A percentile compares a stretch with the other conserved stretches of the same genome.
phyloP scores from a whole-genome alignment of 495 filamentous ascomycete species.

The Aspergillus biplanus region DNA sequence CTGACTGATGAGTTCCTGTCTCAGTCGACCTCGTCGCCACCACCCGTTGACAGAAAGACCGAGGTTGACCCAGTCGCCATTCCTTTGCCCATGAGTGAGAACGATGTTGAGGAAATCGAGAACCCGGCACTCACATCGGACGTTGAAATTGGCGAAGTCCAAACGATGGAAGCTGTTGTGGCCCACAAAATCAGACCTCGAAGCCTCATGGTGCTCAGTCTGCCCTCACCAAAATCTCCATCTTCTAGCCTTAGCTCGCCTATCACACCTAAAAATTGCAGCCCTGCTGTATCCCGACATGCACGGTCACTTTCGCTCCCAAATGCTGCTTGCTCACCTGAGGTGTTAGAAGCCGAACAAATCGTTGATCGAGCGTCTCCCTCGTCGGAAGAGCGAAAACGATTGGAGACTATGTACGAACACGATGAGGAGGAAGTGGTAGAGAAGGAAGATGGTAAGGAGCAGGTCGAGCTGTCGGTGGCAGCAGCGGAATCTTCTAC shows the following conservation, averaged over 20 bases:
- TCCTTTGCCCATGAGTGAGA: constrained; percentile 66
- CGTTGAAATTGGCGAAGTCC: constrained; percentile 59
- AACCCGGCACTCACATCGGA: constrained; percentile 63
- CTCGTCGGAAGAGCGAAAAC: constrained; percentile 35
- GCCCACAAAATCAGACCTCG: constrained; percentile 60
- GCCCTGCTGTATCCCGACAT: constrained; percentile 35
- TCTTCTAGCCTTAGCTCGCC: constrained; percentile 38
- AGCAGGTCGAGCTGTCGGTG: constrained; percentile 5
- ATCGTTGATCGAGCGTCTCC: constrained; percentile 31
- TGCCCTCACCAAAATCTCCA: constrained; percentile 40
- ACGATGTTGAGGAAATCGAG: constrained; percentile 77
- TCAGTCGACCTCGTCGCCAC: constrained; percentile 14
- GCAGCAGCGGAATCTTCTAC: neutral
- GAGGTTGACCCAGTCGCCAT: constrained; percentile 55
- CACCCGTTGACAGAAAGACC: constrained; percentile 21
- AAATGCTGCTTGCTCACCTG: constrained; percentile 36
- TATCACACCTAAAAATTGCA: constrained; percentile 27
- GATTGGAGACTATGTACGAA: constrained; percentile 50
- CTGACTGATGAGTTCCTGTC: constrained; percentile 39
- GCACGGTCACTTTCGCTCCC: constrained; percentile 61
- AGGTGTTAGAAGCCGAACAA: constrained; percentile 24
- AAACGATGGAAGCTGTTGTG: constrained; percentile 51
- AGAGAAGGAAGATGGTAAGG: constrained; percentile 24
- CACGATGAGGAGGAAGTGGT: constrained; percentile 36
- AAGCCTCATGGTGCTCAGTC: constrained; percentile 61